phyloP scores from a whole-genome alignment of 495 filamentous ascomycete genomes.

The Neurospora pannonica region DNA sequence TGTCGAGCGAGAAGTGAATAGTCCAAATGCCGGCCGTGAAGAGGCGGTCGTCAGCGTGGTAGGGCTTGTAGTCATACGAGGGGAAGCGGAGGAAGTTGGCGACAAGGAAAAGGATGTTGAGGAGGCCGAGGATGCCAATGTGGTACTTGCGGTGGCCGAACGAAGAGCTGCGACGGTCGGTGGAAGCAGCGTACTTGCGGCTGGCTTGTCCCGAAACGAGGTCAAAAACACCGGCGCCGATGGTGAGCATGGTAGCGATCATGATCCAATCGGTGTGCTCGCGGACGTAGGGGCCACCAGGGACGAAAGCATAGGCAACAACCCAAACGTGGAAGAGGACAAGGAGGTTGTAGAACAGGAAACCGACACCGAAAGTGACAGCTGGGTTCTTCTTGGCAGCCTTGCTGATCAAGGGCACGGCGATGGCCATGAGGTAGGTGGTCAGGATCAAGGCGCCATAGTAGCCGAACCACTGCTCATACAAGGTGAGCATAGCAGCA shows the following conservation, averaged over 20 bases:
- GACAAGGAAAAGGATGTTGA: slow-evolving; percentile 72
- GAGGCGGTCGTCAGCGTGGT: slow-evolving; percentile 77
- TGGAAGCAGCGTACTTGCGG: slow-evolving; percentile 2
- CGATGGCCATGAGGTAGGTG: slow-evolving; percentile 72
- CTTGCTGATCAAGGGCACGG: slow-evolving; percentile 64
- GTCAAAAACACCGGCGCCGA: slow-evolving; percentile 80
- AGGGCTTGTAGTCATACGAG: slow-evolving; percentile 79
- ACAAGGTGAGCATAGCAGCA: slow-evolving; percentile 70
- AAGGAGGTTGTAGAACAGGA: slow-evolving; percentile 82
- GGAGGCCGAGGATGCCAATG: slow-evolving; percentile 37
- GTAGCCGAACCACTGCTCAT: slow-evolving; percentile 80
- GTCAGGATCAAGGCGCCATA: slow-evolving; percentile 71
- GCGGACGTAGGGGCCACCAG: slow-evolving; percentile 83
- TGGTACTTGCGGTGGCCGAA: slow-evolving; percentile 43
- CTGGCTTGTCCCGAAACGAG: slow-evolving; percentile 38
- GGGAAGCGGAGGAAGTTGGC: slow-evolving; percentile 92
- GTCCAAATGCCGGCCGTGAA: slow-evolving; percentile 97
- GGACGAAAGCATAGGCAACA: slow-evolving; percentile 98
- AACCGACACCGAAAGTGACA: slow-evolving; percentile 74
- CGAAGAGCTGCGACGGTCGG: slow-evolving; percentile 10
- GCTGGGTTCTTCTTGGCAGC: slow-evolving; percentile 68
- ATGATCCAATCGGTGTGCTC: slow-evolving; percentile 96
- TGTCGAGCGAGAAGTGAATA: slow-evolving; percentile 95
- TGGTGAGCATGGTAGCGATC: slow-evolving; percentile 70
- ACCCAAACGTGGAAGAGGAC: slow-evolving; percentile 96